A percentile compares a stretch with the other conserved stretches of the same genome.
phyloP scores from a whole-genome alignment of 805 yeast species.

The Yueomyces sp. region DNA sequence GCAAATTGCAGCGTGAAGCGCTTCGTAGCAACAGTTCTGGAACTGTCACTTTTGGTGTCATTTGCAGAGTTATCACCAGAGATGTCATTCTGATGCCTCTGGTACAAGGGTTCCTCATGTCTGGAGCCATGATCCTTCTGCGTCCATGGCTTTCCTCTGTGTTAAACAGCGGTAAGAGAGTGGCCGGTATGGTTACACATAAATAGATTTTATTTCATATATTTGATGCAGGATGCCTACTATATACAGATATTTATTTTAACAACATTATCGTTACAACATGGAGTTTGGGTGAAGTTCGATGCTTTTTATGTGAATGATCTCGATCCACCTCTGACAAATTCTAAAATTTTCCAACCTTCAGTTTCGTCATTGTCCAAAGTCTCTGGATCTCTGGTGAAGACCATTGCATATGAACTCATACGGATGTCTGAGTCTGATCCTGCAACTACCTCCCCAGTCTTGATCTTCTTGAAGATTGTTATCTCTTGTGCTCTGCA shows the following conservation, averaged over 20 bases:
- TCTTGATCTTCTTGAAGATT: slow-evolving; percentile 74
- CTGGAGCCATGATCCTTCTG: slow-evolving; percentile 27
- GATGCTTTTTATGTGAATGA: slow-evolving; percentile 40
- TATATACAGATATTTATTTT: too few relatives aligned
- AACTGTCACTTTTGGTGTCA: slow-evolving; percentile 28
- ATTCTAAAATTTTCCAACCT: slow-evolving; percentile 94
- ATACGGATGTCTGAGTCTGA: slow-evolving; percentile 83
- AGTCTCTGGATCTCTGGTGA: slow-evolving; percentile 86
- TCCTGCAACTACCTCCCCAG: slow-evolving; percentile 94
- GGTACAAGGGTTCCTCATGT: slow-evolving; percentile 37
- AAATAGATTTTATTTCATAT: too few relatives aligned
- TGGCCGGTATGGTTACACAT: too few relatives aligned
- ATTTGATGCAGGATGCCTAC: too few relatives aligned
- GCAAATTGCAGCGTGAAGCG: slow-evolving; percentile 23
- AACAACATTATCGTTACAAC: too few relatives aligned
- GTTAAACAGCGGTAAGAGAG: slow-evolving; percentile 10
- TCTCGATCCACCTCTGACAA: slow-evolving; percentile 87
- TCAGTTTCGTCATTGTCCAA: slow-evolving; percentile 82
- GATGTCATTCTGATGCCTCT: slow-evolving; percentile 43
- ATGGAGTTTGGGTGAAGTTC: too few relatives aligned
- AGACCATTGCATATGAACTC: slow-evolving; percentile 92
- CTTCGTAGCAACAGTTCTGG: slow-evolving; percentile 5
- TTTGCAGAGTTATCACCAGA: slow-evolving; percentile 34
- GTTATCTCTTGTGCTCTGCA: slow-evolving; percentile 96
- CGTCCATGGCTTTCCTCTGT: slow-evolving; percentile 24